These are phyloP conservation scores for Tetrapyrgos nigripes DNA, from an alignment of 1,284 basidiomycete genomes.

Conservation along the genomic window DNA sequence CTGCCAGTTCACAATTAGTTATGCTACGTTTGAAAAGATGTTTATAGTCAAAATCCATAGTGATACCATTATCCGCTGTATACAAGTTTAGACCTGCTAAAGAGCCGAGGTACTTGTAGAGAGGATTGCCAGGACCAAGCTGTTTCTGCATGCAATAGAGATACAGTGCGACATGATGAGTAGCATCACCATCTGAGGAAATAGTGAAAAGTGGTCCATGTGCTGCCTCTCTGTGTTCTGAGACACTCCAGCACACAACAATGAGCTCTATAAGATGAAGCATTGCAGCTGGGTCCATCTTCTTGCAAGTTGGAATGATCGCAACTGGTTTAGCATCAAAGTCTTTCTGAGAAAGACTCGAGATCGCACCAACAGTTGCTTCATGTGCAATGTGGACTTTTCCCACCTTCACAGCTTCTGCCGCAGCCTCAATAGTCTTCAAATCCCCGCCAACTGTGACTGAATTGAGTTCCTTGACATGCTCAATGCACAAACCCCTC, in stretches of 20 bases:
- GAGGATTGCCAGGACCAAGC: neutral
- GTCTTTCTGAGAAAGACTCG: too few relatives aligned
- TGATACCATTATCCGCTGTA: slow-evolving; percentile 11
- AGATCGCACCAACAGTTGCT: too few relatives aligned
- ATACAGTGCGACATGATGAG: slow-evolving; percentile 11
- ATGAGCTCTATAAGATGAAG: too few relatives aligned
- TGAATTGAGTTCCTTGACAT: too few relatives aligned
- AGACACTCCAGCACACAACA: too few relatives aligned
- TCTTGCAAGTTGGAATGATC: too few relatives aligned
- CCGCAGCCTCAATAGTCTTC: too few relatives aligned
- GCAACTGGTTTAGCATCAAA: too few relatives aligned
- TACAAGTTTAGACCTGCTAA: slow-evolving; percentile 20
- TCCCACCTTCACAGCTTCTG: too few relatives aligned
- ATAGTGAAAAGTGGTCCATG: slow-evolving; percentile 17
- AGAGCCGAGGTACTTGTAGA: slow-evolving; percentile 11
- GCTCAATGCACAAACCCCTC: neutral
- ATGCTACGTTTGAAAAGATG: slow-evolving; percentile 20
- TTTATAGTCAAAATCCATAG: slow-evolving; percentile 22
- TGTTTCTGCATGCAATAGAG: slow-evolving; percentile 5
- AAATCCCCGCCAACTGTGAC: too few relatives aligned
- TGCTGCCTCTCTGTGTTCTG: slow-evolving; percentile 16
- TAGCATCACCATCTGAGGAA: slow-evolving; percentile 22
- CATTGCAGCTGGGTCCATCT: too few relatives aligned
- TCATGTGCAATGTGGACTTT: too few relatives aligned
- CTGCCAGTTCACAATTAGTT: neutral